phyloP scores from a whole-genome alignment of 2,329 filamentous ascomycete genomes.

The Onygenales sp. region DNA sequence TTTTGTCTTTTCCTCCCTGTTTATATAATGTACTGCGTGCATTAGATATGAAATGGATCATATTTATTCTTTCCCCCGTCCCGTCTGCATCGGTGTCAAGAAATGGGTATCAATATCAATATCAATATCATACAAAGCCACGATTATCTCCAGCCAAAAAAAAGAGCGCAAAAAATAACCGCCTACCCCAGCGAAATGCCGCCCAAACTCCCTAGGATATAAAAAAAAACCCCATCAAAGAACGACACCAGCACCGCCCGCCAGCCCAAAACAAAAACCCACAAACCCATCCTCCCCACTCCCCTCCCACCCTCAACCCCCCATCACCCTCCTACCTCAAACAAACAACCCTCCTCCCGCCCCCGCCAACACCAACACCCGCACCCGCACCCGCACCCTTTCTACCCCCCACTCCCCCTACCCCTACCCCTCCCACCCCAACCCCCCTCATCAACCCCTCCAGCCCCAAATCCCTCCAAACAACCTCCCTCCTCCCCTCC shows the following conservation, averaged over 20 bases:
- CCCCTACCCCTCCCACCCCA: constrained; percentile 35
- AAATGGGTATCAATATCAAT: no score
- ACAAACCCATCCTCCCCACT: not conserved
- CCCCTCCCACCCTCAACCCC: not conserved
- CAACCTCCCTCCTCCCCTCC: constrained; percentile 42
- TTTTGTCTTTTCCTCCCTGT: no score
- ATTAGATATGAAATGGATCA: no score
- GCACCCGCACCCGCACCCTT: constrained; percentile 14
- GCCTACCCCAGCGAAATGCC: no score
- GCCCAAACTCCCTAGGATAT: no score
- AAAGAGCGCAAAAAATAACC: no score
- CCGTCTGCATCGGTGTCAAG: no score
- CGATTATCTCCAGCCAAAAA: no score
- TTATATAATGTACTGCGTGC: no score
- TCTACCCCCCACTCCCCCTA: constrained; percentile 27
- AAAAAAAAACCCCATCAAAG: no score
- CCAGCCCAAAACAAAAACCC: not conserved
- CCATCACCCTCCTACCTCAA: constrained; percentile 19
- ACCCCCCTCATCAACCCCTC: constrained; percentile 38
- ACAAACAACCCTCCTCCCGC: constrained; percentile 26
- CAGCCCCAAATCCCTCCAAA: constrained; percentile 52
- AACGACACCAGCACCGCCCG: not conserved
- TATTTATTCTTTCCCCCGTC: no score
- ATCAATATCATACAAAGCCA: no score
- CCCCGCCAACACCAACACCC: constrained; percentile 17